These are phyloP conservation scores for Podospora didyma DNA, from an alignment of 495 filamentous ascomycete species.

Conservation along the genomic window DNA sequence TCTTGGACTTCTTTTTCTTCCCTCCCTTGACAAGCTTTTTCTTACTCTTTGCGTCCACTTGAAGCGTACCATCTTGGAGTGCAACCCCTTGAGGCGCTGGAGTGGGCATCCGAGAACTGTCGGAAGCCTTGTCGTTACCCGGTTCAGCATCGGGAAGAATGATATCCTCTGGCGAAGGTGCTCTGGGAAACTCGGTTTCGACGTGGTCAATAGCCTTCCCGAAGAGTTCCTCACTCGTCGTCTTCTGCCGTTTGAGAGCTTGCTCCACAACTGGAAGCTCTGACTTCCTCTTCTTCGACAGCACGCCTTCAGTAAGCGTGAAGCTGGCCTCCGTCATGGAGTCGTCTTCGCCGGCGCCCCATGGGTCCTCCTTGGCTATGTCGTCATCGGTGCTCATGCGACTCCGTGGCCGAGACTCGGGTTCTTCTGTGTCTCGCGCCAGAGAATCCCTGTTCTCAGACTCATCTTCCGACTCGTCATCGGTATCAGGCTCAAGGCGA, in stretches of 20 bases:
- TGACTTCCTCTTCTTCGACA: conserved; percentile 68
- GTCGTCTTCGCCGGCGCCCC: conserved; percentile 47
- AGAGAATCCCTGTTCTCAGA: conserved; percentile 47
- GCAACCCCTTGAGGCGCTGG: conserved; percentile 29
- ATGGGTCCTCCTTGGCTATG: conserved; percentile 57
- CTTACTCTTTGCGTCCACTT: conserved; percentile 26
- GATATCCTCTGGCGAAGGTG: conserved; percentile 33
- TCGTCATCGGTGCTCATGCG: conserved; percentile 68
- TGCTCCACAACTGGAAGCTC: conserved; percentile 54
- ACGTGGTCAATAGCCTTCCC: conserved; percentile 53
- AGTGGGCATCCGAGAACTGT: conserved; percentile 40
- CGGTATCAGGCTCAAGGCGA: conserved; percentile 51
- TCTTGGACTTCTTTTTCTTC: conserved; percentile 70
- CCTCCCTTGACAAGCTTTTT: conserved; percentile 47
- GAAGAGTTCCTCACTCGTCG: conserved; percentile 77
- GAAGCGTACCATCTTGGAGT: too few relatives aligned
- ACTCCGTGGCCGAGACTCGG: conserved; percentile 75
- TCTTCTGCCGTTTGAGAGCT: conserved; percentile 65
- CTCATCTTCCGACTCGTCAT: conserved; percentile 53
- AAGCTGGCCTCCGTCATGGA: conserved; percentile 55
- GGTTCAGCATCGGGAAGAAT: conserved; percentile 34
- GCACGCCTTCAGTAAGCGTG: conserved; percentile 36
- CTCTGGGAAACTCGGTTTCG: conserved; percentile 41
- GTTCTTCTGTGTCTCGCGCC: conserved; percentile 72
- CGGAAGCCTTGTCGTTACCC: conserved; percentile 32